Conservation (phyloP, 495 filamentous ascomycete genomes). For the Thermothielavioides terrestris region DNA sequence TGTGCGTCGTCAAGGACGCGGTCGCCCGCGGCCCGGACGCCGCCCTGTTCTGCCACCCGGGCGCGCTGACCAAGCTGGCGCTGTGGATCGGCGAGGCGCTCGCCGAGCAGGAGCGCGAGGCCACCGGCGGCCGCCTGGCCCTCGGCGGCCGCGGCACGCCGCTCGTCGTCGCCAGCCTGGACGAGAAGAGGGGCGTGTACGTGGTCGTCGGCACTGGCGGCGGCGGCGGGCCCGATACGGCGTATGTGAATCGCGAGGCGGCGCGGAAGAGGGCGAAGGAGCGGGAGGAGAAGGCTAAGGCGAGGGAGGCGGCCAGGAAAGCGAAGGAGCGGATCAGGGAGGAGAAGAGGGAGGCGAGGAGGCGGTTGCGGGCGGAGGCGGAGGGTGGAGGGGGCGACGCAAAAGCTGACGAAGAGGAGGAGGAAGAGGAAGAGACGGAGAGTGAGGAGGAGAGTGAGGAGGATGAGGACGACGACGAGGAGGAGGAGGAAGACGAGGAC, state of each 20-base stretch:
- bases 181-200: constrained; percentile 82
- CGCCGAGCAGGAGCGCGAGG: constrained; percentile 74
- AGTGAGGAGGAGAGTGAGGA: constrained; percentile 36
- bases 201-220: constrained; percentile 83
- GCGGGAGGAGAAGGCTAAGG: constrained; percentile 52
- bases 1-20: constrained; percentile 92
- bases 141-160: constrained; percentile 68
- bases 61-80: constrained; percentile 84
- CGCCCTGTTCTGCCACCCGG: constrained; percentile 78
- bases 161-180: constrained; percentile 79
- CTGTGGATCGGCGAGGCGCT: constrained; percentile 93
- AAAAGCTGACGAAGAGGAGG: constrained; percentile 10
- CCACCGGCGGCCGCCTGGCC: constrained; percentile 56
- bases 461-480: constrained; percentile 47
- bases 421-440: constrained; percentile 16
- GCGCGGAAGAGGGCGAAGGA: constrained; percentile 51
- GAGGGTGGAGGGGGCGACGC: constrained; percentile 42
- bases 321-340: constrained; percentile 55
- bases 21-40: no score
- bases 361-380: constrained; percentile 44
- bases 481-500: constrained; percentile 54
- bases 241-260: constrained; percentile 52
- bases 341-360: constrained; percentile 50
- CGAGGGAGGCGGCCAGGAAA: constrained; percentile 49
- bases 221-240: constrained; percentile 58